Conservation (phyloP, 2,329 filamentous ascomycete species). For the Phyllosticta citribraziliensis region DNA sequence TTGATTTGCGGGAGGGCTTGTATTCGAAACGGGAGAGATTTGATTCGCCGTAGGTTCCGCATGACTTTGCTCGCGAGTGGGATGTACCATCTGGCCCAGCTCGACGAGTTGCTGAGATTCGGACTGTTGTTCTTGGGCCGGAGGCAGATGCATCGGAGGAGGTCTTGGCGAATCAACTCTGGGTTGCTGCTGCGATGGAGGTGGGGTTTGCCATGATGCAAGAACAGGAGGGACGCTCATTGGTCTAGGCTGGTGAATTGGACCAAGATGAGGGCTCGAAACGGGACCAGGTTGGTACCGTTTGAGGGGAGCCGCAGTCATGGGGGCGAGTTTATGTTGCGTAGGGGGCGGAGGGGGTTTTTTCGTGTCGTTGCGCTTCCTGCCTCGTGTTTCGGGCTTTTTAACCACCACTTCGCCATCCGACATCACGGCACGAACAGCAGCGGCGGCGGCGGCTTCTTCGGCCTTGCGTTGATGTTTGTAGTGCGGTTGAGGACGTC, state of each 20-base stretch:
- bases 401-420: neutral
- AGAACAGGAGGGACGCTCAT: neutral
- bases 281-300: neutral
- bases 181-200: neutral
- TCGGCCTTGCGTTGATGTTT: slow-evolving; percentile 3
- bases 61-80: neutral
- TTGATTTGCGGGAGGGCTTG: neutral
- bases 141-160: neutral
- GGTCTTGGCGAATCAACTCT: neutral
- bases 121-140: neutral
- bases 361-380: slow-evolving; percentile 9
- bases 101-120: neutral
- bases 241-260: neutral
- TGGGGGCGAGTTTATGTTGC: slow-evolving; percentile 2
- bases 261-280: neutral
- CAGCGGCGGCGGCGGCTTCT: neutral
- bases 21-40: neutral
- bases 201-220: neutral
- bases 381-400: slow-evolving; percentile 9
- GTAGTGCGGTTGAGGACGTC: slow-evolving; percentile 3
- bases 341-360: slow-evolving; percentile 3
- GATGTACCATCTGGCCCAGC: neutral
- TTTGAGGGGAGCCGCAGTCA: neutral
- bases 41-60: neutral
- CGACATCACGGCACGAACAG: neutral